These are phyloP conservation scores for Rhizopus sp. DNA, from an alignment of 371 early-diverging fungal species.

Conservation along the genomic window DNA sequence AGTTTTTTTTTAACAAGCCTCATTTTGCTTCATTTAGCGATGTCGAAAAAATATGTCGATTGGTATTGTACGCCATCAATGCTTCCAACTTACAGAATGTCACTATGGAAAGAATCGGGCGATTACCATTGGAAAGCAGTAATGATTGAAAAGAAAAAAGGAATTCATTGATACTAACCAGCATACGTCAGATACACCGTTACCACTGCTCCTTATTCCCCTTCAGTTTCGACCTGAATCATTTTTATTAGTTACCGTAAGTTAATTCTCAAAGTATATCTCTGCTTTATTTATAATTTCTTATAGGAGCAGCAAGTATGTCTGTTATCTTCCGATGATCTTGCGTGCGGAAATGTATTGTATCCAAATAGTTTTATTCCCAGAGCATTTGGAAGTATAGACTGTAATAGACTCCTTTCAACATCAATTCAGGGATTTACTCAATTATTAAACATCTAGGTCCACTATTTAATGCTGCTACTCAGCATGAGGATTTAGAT, in stretches of 20 bases:
- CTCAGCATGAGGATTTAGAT: constrained; percentile 4
- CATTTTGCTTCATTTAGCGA: constrained; percentile 23
- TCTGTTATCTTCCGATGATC: constrained; percentile 29
- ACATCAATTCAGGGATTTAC: neutral
- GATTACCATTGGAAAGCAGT: constrained; percentile 41
- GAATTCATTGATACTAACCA: neutral
- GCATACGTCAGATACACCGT: constrained; percentile 28
- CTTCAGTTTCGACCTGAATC: constrained; percentile 32
- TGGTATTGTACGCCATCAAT: constrained; percentile 36
- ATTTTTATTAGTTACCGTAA: constrained; percentile 41
- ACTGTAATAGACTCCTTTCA: constrained; percentile 17
- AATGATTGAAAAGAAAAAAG: neutral
- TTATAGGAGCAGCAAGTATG: constrained; percentile 25
- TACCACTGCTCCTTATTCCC: constrained; percentile 42
- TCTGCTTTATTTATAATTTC: neutral
- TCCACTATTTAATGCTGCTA: constrained; percentile 37
- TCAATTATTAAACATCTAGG: constrained; percentile 8
- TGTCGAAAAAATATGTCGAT: constrained; percentile 35
- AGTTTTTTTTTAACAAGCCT: neutral
- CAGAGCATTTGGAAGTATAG: constrained; percentile 18
- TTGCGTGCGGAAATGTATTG: constrained; percentile 39
- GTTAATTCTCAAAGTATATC: neutral
- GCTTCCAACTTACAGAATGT: constrained; percentile 28
- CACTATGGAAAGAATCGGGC: constrained; percentile 33
- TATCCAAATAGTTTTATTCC: constrained; percentile 33